A percentile compares a stretch with the other conserved stretches of the same genome.
Evolutionary conservation across 129 eudicot species (phyloP).

Genomic region (Oenanthe sinensis): DNA sequence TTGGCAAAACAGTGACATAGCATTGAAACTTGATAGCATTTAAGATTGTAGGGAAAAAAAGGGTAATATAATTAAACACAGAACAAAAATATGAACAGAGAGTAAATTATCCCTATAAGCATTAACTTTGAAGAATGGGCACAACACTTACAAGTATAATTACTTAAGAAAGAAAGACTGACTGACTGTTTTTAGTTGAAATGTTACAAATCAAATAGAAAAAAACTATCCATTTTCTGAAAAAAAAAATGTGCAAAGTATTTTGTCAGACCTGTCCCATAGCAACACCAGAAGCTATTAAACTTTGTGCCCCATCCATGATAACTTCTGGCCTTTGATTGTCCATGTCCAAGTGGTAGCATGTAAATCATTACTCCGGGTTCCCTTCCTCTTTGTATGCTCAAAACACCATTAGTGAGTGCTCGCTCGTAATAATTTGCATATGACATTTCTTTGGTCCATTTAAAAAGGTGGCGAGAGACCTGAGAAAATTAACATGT

Average conservation of each 20-base stretch:
- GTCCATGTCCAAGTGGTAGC: constrained; percentile 81
- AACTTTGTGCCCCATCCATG: constrained; percentile 89
- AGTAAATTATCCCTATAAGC: background rate
- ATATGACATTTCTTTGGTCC: constrained; percentile 86
- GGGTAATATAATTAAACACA: background rate
- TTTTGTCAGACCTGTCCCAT: constrained; percentile 68
- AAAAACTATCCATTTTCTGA: background rate
- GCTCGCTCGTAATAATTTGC: constrained; percentile 97
- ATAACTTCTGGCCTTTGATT: constrained; percentile 65
- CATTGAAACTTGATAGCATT: background rate
- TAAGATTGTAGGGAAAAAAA: background rate
- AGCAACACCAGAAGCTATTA: constrained; percentile 87
- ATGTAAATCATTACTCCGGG: constrained; percentile 98
- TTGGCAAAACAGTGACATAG: background rate
- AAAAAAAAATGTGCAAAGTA: background rate
- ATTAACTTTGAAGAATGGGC: background rate
- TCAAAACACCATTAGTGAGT: constrained; percentile 76
- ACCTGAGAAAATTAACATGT: constrained; percentile 45
- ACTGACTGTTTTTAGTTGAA: background rate
- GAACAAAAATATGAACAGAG: background rate
- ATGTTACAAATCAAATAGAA: background rate
- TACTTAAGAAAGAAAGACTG: background rate
- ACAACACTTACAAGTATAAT: background rate
- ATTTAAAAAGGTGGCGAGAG: constrained; percentile 80
- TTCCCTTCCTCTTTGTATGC: constrained; percentile 86